These are phyloP conservation scores for Aspergillus floridensis DNA, from an alignment of 2,329 filamentous ascomycete species.

Conservation along the genomic window DNA sequence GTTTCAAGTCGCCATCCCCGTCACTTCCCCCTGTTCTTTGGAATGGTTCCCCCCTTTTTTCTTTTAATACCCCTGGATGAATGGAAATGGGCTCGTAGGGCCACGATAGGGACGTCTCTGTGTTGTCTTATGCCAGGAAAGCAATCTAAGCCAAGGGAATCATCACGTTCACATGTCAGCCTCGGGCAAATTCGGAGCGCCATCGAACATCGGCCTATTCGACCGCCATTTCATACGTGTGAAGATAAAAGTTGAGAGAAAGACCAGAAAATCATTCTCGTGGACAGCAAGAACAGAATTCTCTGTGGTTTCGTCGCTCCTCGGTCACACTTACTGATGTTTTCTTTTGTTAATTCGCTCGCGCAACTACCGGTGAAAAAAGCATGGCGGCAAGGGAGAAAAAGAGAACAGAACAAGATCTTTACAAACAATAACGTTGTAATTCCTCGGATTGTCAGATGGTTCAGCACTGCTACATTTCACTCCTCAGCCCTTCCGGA, in stretches of 20 bases:
- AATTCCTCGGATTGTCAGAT: conserved; percentile 46
- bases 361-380: conserved; percentile 32
- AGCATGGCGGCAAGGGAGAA: conserved; percentile 42
- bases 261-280: conserved; percentile 4
- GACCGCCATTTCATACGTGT: conserved; percentile 18
- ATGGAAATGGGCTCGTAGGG: conserved; percentile 36
- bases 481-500: conserved; percentile 32
- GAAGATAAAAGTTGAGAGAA: conserved; percentile 4
- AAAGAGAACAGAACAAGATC: conserved; percentile 23
- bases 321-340: conserved; percentile 38
- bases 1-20: conserved; percentile 21
- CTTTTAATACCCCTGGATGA: conserved; percentile 22
- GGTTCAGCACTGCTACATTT: conserved; percentile 41
- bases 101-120: conserved; percentile 37
- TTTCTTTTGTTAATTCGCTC: conserved; percentile 40
- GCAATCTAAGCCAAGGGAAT: conserved; percentile 18
- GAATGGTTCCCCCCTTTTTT: conserved; percentile 31
- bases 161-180: conserved; percentile 33
- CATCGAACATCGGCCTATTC: conserved; percentile 33
- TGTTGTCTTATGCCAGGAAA: conserved; percentile 27
- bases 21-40: conserved; percentile 32
- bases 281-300: conserved; percentile 19
- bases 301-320: conserved; percentile 31
- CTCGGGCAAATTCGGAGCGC: conserved; percentile 36
- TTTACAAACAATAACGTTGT: conserved; percentile 40